These are phyloP conservation scores for Populus tremula DNA, from an alignment of 345 rosid genomes.

Conservation along the genomic window DNA sequence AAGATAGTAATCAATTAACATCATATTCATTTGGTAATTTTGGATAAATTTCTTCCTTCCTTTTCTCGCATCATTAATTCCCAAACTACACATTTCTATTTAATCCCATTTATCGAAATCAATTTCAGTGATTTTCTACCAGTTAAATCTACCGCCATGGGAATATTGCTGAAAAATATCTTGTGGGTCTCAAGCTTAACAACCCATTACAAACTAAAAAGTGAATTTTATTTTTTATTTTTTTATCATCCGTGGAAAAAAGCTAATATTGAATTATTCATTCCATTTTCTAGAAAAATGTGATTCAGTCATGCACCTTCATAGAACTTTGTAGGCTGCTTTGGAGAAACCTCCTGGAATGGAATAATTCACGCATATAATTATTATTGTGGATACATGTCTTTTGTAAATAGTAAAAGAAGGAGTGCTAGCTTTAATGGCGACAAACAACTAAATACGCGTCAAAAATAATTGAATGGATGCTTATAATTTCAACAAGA, in stretches of 20 bases:
- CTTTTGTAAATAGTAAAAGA: not conserved
- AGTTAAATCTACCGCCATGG: too few species aligned
- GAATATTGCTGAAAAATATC: too few species aligned
- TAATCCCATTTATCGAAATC: not conserved
- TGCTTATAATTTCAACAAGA: not conserved
- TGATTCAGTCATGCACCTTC: not conserved
- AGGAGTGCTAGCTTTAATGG: not conserved
- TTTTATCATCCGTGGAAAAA: not conserved
- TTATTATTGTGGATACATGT: not conserved
- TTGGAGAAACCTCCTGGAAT: not conserved
- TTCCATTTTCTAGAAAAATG: not conserved
- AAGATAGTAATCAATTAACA: too few species aligned
- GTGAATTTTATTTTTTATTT: not conserved
- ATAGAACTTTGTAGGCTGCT: not conserved
- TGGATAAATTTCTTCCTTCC: not conserved
- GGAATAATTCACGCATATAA: not conserved
- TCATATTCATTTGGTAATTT: not conserved
- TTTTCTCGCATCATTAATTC: not conserved
- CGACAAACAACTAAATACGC: not conserved
- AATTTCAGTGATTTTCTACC: not conserved
- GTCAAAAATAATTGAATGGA: not conserved
- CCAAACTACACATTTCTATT: not conserved
- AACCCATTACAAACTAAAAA: not conserved
- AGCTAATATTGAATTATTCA: not conserved
- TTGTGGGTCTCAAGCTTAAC: not conserved